Conservation (phyloP, 129 eudicot genomes). For the Centaurea solstitialis region DNA sequence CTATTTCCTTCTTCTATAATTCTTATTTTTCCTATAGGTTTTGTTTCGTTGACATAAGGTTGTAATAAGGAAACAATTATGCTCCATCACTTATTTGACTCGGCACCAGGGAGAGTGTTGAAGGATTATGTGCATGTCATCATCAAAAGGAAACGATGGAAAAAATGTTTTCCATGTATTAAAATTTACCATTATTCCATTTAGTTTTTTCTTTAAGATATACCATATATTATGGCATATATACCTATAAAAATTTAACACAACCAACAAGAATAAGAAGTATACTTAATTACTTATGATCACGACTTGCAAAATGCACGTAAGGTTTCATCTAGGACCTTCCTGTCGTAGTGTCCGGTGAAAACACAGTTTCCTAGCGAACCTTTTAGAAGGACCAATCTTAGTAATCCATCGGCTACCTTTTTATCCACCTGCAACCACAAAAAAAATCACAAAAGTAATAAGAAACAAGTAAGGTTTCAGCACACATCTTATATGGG, state of each 20-base stretch:
- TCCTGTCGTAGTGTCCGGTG: conserved; percentile 78
- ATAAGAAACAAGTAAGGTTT: background rate
- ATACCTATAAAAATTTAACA: conserved; percentile 8
- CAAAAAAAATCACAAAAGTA: no score
- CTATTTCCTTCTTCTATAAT: no score
- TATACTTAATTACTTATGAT: conserved; percentile 24
- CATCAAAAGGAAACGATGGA: no score
- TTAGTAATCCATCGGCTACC: conserved; percentile 94
- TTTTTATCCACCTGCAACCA: conserved; percentile 82
- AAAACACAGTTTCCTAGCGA: conserved; percentile 87
- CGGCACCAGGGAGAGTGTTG: no score
- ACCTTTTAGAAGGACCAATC: conserved; percentile 95
- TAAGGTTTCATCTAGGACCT: conserved; percentile 81
- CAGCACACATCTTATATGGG: background rate
- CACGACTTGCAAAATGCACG: conserved; percentile 89
- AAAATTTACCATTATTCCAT: no score
- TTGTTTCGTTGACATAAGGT: no score
- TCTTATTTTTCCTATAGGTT: no score
- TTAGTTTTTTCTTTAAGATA: no score
- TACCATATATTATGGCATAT: conserved; percentile 8
- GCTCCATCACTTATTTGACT: no score
- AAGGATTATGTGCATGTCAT: no score
- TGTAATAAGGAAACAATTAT: no score
- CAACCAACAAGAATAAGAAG: conserved; percentile 6
- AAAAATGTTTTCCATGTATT: no score